Evolutionary conservation across 78 protist species (phyloP), one percentile per base, ranked within the genome.

Genomic region (Bodo saltans): DNA sequence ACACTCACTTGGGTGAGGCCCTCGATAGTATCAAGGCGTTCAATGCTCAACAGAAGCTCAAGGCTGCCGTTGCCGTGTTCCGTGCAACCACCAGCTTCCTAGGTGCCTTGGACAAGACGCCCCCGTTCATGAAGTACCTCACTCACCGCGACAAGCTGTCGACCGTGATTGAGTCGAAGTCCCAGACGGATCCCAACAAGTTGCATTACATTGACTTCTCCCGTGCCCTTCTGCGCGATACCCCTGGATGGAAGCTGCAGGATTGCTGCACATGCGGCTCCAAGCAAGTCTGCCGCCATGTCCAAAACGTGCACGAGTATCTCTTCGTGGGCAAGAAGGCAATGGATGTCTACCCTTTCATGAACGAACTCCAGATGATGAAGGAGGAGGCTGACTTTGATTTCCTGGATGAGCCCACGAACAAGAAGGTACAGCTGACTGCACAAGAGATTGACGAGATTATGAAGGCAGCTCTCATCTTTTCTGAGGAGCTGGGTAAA

Each of bases 61-160:
- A 25, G 3, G 69, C 67, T 3, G 81, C 81, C 27, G 8, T 76
- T 26, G 3, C 53, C 12, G 81, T 39, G 23, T 76, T 30, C 81
- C 26, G 60, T 3, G 72, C 29, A 17, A 33, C 75, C 41, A 71
- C 23, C 25, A 4, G 21, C 21, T 30, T 69, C 33, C 72, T 69
- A 3, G 29, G 29, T 69, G 39, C 79, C 25, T 25, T 33, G 33
- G 79, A 47, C 79, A 3, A 74, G 35, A 74, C 60, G 23, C 40
- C 78, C 4, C 42, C 81, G 21, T 76, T 76, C 35, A 3, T 32
- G 34, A 76, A 76, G 69, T 76, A 76, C 81, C 12, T 76, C 53
- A 21, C 11, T 28, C 67, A 11, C 68, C 25, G 42, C 69, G 1
- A 28, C 69, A 76, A 11, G 69, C 12, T 30, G 28, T 38, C 81